phyloP scores from a whole-genome alignment of 1,139 yeast genomes.

The Candida sanyaensis region DNA sequence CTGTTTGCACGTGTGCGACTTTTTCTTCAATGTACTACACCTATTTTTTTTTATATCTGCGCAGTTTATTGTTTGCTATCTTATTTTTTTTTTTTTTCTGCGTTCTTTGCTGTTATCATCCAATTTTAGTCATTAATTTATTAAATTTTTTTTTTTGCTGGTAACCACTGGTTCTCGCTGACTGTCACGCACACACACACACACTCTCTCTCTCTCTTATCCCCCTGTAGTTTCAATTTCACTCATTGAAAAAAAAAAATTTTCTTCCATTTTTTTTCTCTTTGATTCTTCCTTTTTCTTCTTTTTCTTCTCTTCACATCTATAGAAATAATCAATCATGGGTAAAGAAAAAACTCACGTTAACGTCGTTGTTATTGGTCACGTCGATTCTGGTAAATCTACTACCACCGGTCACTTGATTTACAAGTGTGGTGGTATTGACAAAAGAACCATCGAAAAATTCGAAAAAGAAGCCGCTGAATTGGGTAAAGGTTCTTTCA shows the following conservation, averaged over 20 bases:
- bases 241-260: slow-evolving; percentile 5
- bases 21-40: not conserved
- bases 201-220: not conserved
- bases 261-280: slow-evolving; percentile 5
- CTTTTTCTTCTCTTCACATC: slow-evolving; percentile 9
- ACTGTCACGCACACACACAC: not conserved
- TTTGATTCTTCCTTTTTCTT: slow-evolving; percentile 7
- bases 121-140: slow-evolving; percentile 1
- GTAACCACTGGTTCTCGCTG: not conserved
- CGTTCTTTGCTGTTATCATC: slow-evolving; percentile 2
- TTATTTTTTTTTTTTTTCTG: slow-evolving; percentile 2
- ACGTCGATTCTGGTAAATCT: slow-evolving; percentile 96
- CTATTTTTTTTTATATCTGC: no score
- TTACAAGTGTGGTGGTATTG: slow-evolving; percentile 91
- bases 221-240: not conserved
- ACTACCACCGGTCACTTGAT: slow-evolving; percentile 99
- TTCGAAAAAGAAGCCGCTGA: slow-evolving; percentile 99
- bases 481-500: slow-evolving; percentile 97
- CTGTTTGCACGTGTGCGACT: slow-evolving; percentile 6
- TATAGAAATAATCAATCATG: slow-evolving; percentile 26
- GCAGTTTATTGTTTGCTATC: not conserved
- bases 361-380: slow-evolving; percentile 99
- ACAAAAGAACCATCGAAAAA: slow-evolving; percentile 98
- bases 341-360: slow-evolving; percentile 97
- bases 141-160: not conserved